phyloP scores from a whole-genome alignment of 2,329 filamentous ascomycete genomes.

The Chaetomium sp. region DNA sequence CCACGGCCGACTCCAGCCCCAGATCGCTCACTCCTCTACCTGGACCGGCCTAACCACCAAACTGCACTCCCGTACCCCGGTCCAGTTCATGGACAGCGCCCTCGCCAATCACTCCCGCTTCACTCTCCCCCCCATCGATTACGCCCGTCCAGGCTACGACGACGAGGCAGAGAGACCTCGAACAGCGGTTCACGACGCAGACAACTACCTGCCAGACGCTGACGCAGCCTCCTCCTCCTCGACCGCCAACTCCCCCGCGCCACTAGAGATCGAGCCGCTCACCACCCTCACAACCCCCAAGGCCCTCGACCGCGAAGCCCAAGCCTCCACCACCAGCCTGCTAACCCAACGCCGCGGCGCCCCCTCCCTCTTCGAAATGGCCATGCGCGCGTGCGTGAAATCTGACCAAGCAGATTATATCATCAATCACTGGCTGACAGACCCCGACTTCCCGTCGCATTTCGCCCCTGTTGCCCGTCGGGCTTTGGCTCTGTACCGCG shows the following conservation, averaged over 20 bases:
- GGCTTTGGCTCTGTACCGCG: constrained; percentile 36
- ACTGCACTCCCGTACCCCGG: constrained; percentile 24
- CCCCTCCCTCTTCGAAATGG: constrained; percentile 43
- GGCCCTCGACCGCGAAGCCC: neutral
- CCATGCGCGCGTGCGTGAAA: constrained; percentile 39
- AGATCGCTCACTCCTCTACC: constrained; percentile 2
- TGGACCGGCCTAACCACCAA: constrained; percentile 16
- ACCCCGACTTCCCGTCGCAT: constrained; percentile 21
- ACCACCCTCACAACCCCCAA: constrained; percentile 16
- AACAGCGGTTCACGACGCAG: too few relatives aligned
- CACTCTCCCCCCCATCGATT: constrained; percentile 7
- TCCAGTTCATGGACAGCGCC: constrained; percentile 27
- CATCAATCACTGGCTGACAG: constrained; percentile 14
- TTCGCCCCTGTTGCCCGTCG: constrained; percentile 36
- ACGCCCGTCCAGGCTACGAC: neutral
- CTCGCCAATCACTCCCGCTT: constrained; percentile 23
- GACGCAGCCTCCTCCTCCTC: too few relatives aligned
- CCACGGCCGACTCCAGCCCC: constrained; percentile 2
- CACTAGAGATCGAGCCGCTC: constrained; percentile 20
- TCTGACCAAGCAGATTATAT: constrained; percentile 36
- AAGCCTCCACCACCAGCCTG: neutral
- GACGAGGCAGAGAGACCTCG: too few relatives aligned
- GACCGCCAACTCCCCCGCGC: neutral
- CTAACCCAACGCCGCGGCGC: neutral
- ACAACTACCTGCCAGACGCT: too few relatives aligned